Evolutionary conservation across 1,284 basidiomycete species (phyloP), one percentile per base, ranked within the genome.

Genomic region (Sporisorium exsertum): DNA sequence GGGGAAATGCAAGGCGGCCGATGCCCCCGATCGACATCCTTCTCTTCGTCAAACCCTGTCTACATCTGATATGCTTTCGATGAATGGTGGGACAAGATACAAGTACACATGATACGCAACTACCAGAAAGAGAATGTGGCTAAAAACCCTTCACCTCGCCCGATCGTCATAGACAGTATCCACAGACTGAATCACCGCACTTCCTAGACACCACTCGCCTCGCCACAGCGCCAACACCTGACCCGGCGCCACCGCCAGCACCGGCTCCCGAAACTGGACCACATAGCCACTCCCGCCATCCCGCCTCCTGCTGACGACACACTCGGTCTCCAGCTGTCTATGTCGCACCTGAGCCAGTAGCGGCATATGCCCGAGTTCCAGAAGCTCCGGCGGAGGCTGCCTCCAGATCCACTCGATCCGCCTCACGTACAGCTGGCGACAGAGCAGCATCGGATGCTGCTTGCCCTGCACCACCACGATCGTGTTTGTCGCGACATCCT

Each of bases 151-250:
- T 32, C 20, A 40, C n/a, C 20, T 18, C 0, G 15, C 15, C 57
- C 52, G 66, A 15, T 60, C 58, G n/a, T 77, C 70, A n/a, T 62
- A 64, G n/a, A 67, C 20, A 9, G 72, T 81, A n/a, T 71, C 52
- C 5, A 79, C 78, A 42, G 54, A 35, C 12, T 72, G 79, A 60
- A 95, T 94, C 13, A 88, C 86, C 20, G 93, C 95, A 81, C 92
- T 93, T 3, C 94, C 94, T 26, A 96, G 87, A 86, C 94, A 95
- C 90, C 91, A 91, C 59, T 91, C 89, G 2, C 87, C 90, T 65
- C 91, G 88, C 87, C 91, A 96, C 7, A 96, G 72, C 0, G 89
- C 91, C 8, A 91, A 91, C 32, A 92, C 89, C 85, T 97, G 95
- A 2, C 94, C 94, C 0, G 90, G 88, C 0, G 93, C 89, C n/a